Evolutionary conservation across 805 yeast genomes (phyloP), one percentile per base, ranked within the genome.

Genomic region (Cyberlindnera maritima): DNA sequence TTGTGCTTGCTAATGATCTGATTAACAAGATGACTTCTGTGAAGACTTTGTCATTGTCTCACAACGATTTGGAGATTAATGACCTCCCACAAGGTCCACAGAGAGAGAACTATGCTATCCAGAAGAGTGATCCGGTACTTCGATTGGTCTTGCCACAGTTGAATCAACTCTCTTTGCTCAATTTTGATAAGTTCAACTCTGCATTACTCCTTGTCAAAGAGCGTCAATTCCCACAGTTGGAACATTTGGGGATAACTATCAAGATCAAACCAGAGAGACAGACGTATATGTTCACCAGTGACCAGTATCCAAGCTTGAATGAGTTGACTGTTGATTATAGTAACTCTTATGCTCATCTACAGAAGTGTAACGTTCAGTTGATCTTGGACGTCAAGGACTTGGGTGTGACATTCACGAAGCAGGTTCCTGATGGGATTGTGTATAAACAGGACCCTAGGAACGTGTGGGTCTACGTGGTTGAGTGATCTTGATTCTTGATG

Each of bases 311-410:
- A 6, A 21, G 17, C 1, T 20, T 59, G 14, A 20, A 36, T 2
- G 28, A 41, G 10, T 15, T 59, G 5, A 35, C 31, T 5, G 34
- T 57, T 10, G 51, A 47, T 14, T 57, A 52, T 23, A 26, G 41
- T 18, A 59, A 59, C 40, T 37, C 48, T 29, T 57, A 51, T 41
- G 56, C 58, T 1, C 60, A 55, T 15, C 29, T 58, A 19, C 51
- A 52, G 28, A 46, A 54, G 20, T 50, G 57, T 20, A 51, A 57
- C 29, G 46, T 59, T 17, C 21, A 26, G 9, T 19, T 57, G 18
- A 36, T 36, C 8, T 17, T 57, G 15, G 53, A 50, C n/a, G 26
- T 48, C 13, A 35, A 31, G 6, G 50, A 49, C 21, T 18, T 47
- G 19, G 46, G 39, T 8, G 29, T 54, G 12, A 44, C 42, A 0